Evolutionary conservation across 1,284 basidiomycete genomes (phyloP).

Genomic region (Peniophora sp.): DNA sequence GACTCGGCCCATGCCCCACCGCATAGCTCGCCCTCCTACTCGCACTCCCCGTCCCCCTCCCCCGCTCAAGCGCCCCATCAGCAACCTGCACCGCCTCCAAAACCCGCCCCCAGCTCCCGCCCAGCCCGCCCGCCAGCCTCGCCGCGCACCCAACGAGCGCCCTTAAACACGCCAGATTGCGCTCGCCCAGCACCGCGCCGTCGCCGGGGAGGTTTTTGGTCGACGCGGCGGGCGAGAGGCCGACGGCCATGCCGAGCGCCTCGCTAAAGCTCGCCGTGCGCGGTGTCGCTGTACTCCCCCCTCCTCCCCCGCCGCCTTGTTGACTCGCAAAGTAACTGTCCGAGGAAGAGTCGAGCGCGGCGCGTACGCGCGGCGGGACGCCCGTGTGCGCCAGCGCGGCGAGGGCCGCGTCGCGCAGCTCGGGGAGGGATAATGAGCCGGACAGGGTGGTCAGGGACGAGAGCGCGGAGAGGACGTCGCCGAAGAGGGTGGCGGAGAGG

Average conservation of each 20-base stretch:
- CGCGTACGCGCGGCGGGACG: constrained; percentile 82
- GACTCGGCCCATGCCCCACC: no score
- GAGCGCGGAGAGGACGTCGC: constrained; percentile 73
- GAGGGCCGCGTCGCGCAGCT: constrained; percentile 91
- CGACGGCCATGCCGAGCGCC: neutral
- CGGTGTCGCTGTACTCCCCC: neutral
- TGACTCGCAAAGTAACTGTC: constrained; percentile 18
- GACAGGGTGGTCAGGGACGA: constrained; percentile 84
- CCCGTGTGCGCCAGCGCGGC: constrained; percentile 82
- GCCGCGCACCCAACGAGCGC: constrained; percentile 74
- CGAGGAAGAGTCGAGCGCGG: constrained; percentile 72
- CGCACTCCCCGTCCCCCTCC: constrained; percentile 18
- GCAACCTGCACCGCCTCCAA: constrained; percentile 90
- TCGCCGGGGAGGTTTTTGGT: constrained; percentile 61
- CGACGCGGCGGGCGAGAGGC: constrained; percentile 27
- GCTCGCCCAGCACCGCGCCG: constrained; percentile 68
- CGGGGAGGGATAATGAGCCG: constrained; percentile 79
- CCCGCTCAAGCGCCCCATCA: constrained; percentile 76
- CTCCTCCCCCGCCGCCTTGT: no score
- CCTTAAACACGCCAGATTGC: constrained; percentile 88
- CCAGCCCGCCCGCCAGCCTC: constrained; percentile 80
- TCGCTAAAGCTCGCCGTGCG: neutral
- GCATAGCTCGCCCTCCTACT: constrained; percentile 24
- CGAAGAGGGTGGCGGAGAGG: constrained; percentile 81
- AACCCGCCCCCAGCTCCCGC: constrained; percentile 85